These are phyloP conservation scores for Aspergillus saccharolyticus DNA, from an alignment of 495 filamentous ascomycete genomes.

Conservation along the genomic window DNA sequence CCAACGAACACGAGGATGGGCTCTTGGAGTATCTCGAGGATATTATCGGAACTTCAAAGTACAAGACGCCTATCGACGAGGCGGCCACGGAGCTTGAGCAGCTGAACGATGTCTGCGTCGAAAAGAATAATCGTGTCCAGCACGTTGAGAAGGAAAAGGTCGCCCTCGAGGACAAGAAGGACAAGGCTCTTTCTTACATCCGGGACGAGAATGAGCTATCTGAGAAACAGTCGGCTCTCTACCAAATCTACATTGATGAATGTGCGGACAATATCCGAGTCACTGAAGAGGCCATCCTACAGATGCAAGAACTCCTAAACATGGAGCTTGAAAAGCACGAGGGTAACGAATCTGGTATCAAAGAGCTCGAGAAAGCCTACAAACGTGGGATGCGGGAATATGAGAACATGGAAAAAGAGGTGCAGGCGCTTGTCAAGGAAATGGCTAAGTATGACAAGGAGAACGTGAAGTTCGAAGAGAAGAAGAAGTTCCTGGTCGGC, in stretches of 20 bases:
- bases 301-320: constrained; percentile 85
- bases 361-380: constrained; percentile 79
- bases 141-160: constrained; percentile 98
- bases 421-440: constrained; percentile 76
- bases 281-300: constrained; percentile 80
- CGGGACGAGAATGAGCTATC: constrained; percentile 89
- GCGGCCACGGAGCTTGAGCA: constrained; percentile 81
- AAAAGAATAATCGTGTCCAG: constrained; percentile 90
- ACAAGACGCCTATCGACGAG: constrained; percentile 95
- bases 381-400: constrained; percentile 74
- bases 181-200: constrained; percentile 84
- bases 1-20: constrained; percentile 90
- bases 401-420: constrained; percentile 75
- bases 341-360: constrained; percentile 88
- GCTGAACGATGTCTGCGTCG: constrained; percentile 88
- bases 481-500: constrained; percentile 81
- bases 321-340: constrained; percentile 86
- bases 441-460: constrained; percentile 92
- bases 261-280: constrained; percentile 84
- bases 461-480: constrained; percentile 94
- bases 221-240: constrained; percentile 81
- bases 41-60: constrained; percentile 97
- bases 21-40: constrained; percentile 96
- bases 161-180: constrained; percentile 88
- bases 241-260: constrained; percentile 84